phyloP scores from a whole-genome alignment of 345 rosid species.

The Salix caprea region DNA sequence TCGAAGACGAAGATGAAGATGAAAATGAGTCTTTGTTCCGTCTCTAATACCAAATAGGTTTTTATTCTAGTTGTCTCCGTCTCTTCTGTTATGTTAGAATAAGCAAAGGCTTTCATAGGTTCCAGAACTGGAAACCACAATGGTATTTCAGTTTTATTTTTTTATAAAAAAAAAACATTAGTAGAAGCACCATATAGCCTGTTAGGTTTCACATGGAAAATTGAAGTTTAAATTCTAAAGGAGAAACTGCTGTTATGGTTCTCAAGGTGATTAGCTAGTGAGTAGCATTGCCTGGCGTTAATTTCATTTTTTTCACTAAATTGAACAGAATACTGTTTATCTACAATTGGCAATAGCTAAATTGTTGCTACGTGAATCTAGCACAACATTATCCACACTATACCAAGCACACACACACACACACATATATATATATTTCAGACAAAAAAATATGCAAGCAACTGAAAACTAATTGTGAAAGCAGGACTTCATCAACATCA shows the following conservation, averaged over 20 bases:
- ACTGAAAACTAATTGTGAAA: neutral
- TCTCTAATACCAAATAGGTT: too few species aligned
- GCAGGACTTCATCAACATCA: neutral
- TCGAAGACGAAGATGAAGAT: too few species aligned
- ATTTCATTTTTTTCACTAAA: neutral
- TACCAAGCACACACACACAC: neutral
- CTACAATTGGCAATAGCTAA: too few species aligned
- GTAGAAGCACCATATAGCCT: neutral
- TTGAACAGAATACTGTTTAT: too few species aligned
- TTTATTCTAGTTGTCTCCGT: too few species aligned
- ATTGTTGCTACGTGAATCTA: too few species aligned
- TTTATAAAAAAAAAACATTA: neutral
- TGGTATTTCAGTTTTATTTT: neutral
- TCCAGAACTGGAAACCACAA: neutral
- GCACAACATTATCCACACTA: neutral
- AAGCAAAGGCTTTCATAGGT: too few species aligned
- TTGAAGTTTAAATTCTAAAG: neutral
- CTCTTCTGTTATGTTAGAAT: too few species aligned
- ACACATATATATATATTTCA: neutral
- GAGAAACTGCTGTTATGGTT: neutral
- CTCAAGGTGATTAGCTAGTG: neutral
- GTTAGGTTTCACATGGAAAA: neutral
- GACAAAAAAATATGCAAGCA: neutral
- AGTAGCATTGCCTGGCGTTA: neutral
- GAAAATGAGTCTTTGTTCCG: too few species aligned